Evolutionary conservation across 805 yeast genomes (phyloP).

Genomic region (Metschnikowia picachoensis): DNA sequence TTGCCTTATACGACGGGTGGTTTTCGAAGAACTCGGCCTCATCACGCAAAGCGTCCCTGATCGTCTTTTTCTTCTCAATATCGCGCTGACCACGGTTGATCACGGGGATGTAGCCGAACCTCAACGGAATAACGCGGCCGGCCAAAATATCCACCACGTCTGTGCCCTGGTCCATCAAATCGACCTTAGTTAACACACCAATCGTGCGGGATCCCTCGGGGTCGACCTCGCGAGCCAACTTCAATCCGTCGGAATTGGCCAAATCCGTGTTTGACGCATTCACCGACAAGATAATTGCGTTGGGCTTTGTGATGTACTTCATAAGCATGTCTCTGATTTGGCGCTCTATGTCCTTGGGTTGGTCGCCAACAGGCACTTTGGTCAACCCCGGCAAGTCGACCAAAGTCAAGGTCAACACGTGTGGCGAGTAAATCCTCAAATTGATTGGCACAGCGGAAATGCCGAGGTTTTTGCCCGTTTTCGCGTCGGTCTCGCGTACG

Average conservation of each 20-base stretch:
- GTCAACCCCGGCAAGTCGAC: slow-evolving; percentile 98
- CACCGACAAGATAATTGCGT: slow-evolving; percentile 90
- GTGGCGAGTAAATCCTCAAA: slow-evolving; percentile 88
- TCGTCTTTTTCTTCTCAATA: slow-evolving; percentile 82
- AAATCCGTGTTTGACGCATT: slow-evolving; percentile 86
- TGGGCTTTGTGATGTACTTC: slow-evolving; percentile 92
- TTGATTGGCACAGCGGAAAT: slow-evolving; percentile 92
- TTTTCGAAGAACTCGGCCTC: slow-evolving; percentile 79
- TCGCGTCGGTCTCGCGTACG: slow-evolving; percentile 84
- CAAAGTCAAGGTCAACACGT: slow-evolving; percentile 86
- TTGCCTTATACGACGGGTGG: slow-evolving; percentile 87
- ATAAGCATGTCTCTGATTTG: slow-evolving; percentile 91
- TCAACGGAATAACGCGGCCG: slow-evolving; percentile 90
- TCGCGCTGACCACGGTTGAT: slow-evolving; percentile 92
- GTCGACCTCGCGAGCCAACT: slow-evolving; percentile 95
- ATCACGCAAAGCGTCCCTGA: slow-evolving; percentile 78
- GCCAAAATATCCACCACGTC: slow-evolving; percentile 94
- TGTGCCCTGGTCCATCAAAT: slow-evolving; percentile 96
- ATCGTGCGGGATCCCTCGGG: slow-evolving; percentile 95
- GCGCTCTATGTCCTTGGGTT: slow-evolving; percentile 93
- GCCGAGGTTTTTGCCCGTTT: slow-evolving; percentile 78
- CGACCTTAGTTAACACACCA: slow-evolving; percentile 95
- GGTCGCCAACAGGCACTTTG: slow-evolving; percentile 98
- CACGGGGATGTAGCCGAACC: slow-evolving; percentile 96
- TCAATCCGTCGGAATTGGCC: slow-evolving; percentile 95